A percentile compares a stretch with the other conserved stretches of the same genome.
These are phyloP conservation scores for Paecilomyces formosus DNA, from an alignment of 2,329 filamentous ascomycete genomes.

Conservation along the genomic window DNA sequence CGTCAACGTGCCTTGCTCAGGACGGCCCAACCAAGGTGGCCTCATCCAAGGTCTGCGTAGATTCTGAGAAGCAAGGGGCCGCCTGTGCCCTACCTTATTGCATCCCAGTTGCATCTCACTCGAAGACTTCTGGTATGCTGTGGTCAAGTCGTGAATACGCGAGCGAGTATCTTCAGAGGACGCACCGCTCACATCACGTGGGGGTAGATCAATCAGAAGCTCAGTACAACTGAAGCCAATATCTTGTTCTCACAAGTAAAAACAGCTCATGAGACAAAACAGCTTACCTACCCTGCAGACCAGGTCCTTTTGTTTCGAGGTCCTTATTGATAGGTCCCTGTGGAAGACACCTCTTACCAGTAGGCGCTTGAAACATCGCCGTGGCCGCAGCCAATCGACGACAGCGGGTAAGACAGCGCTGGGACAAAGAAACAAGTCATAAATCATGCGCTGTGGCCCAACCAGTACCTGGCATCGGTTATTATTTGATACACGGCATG, in stretches of 20 bases:
- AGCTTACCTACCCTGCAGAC: background rate
- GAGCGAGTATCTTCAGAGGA: too few relatives aligned
- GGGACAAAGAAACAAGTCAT: background rate
- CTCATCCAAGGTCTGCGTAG: background rate
- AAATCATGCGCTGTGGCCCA: background rate
- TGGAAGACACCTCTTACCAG: background rate
- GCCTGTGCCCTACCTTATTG: background rate
- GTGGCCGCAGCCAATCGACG: background rate
- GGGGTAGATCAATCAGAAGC: too few relatives aligned
- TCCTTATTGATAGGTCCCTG: background rate
- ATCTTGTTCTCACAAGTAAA: too few relatives aligned
- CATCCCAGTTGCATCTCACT: too few relatives aligned
- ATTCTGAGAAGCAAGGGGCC: background rate
- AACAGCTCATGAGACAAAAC: too few relatives aligned
- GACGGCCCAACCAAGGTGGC: background rate
- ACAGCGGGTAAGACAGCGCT: background rate
- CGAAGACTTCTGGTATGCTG: too few relatives aligned
- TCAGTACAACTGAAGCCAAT: too few relatives aligned
- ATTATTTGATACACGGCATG: background rate
- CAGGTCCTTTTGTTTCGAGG: background rate
- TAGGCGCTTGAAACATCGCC: background rate
- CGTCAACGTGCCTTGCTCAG: background rate
- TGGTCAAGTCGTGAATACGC: too few relatives aligned
- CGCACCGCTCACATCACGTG: too few relatives aligned
- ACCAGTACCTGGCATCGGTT: background rate